Evolutionary conservation across 768 basidiomycete species (phyloP).

Genomic region (Tylopilus sp.): DNA sequence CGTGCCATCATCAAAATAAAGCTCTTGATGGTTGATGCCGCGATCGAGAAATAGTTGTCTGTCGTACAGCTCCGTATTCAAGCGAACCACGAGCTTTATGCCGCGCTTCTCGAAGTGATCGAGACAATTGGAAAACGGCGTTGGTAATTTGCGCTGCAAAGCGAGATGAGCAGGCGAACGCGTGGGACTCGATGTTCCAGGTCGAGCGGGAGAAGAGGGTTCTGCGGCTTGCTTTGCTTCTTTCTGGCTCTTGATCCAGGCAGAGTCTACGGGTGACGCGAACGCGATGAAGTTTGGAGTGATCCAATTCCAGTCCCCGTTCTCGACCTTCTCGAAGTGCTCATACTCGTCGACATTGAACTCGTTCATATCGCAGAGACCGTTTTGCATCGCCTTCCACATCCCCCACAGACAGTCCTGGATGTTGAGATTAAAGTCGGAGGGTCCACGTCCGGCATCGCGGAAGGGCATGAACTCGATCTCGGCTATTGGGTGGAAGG

Average conservation of each 20-base stretch:
- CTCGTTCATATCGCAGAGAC: constrained; percentile 90
- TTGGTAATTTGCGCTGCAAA: constrained; percentile 72
- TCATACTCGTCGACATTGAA: constrained; percentile 94
- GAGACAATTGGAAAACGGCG: constrained; percentile 84
- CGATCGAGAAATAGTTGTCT: constrained; percentile 73
- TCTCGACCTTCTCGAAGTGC: constrained; percentile 92
- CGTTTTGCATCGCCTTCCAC: constrained; percentile 89
- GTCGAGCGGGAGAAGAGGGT: constrained; percentile 26
- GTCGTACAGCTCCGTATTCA: constrained; percentile 94
- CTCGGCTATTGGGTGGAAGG: constrained; percentile 90
- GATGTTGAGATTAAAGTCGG: constrained; percentile 90
- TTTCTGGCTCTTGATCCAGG: constrained; percentile 75
- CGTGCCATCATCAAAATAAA: constrained; percentile 98
- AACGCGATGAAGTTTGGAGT: constrained; percentile 92
- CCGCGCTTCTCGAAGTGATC: constrained; percentile 88
- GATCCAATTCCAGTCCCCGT: constrained; percentile 95
- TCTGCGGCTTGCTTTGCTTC: constrained; percentile 47
- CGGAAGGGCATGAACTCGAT: constrained; percentile 94
- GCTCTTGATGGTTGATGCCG: constrained; percentile 85
- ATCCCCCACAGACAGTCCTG: constrained; percentile 89
- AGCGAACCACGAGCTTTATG: constrained; percentile 87
- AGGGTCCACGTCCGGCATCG: constrained; percentile 89
- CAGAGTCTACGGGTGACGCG: constrained; percentile 82
- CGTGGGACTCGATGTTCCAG: constrained; percentile 21
- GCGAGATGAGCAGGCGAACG: constrained; percentile 45